phyloP scores from a whole-genome alignment of 768 basidiomycete species.

The Mycena sanguinolenta region DNA sequence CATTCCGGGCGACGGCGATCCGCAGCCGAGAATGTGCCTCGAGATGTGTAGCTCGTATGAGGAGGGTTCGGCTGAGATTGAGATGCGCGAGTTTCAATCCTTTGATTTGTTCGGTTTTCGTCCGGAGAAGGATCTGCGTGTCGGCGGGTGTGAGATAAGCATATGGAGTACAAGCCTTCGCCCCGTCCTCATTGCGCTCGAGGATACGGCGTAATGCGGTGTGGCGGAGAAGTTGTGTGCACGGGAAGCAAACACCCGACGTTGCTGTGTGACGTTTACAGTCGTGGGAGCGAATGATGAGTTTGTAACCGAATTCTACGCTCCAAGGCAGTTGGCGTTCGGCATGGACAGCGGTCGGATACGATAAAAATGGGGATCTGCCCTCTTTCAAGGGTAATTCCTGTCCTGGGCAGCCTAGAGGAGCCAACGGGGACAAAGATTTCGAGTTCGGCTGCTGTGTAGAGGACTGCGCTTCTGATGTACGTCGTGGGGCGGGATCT shows the following conservation, averaged over 20 bases:
- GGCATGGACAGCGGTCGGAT: too few relatives aligned
- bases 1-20: too few relatives aligned
- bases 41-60: neutral
- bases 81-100: neutral
- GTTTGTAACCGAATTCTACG: too few relatives aligned
- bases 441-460: too few relatives aligned
- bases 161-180: neutral
- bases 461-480: too few relatives aligned
- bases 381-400: neutral
- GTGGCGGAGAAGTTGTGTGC: neutral
- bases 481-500: neutral
- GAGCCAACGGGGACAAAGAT: neutral
- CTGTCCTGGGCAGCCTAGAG: conserved; percentile 2
- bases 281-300: too few relatives aligned
- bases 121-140: too few relatives aligned
- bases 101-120: too few relatives aligned
- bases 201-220: neutral
- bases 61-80: neutral
- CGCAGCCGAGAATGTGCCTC: too few relatives aligned
- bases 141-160: conserved; percentile 4
- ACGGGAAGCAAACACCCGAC: neutral
- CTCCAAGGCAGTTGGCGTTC: too few relatives aligned
- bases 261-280: too few relatives aligned
- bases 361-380: too few relatives aligned
- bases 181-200: conserved; percentile 1